A percentile compares a stretch with the other conserved stretches of the same genome.
These are phyloP conservation scores for Colletotrichum sp. DNA, from an alignment of 2,329 filamentous ascomycete genomes.

Conservation along the genomic window DNA sequence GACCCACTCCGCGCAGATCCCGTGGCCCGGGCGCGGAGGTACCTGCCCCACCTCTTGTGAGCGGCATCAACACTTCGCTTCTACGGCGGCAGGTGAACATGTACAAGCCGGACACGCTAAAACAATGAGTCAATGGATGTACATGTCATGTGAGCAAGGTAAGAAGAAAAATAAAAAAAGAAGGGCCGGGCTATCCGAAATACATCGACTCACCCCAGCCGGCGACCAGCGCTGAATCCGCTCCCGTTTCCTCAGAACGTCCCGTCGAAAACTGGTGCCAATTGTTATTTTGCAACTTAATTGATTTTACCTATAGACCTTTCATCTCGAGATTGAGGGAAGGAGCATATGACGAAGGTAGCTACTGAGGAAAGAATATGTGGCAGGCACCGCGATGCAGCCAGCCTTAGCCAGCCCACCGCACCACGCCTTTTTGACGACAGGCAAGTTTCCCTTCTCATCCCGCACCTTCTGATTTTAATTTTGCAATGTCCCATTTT, in stretches of 20 bases:
- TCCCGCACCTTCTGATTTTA: background rate
- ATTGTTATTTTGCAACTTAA: background rate
- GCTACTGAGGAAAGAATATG: background rate
- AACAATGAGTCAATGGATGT: fast-evolving
- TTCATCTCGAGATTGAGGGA: background rate
- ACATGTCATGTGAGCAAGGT: fast-evolving
- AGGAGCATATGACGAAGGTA: background rate
- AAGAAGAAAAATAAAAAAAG: background rate
- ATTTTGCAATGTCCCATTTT: background rate
- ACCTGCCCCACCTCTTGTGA: background rate
- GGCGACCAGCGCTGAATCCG: background rate
- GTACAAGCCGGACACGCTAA: background rate
- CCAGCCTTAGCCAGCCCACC: background rate
- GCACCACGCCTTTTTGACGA: background rate
- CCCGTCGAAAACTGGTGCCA: background rate
- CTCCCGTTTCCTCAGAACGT: background rate
- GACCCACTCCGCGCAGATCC: background rate
- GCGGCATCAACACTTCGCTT: background rate
- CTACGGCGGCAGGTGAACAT: background rate
- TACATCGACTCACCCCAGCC: background rate
- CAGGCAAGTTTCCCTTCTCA: background rate
- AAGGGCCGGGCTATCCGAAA: background rate
- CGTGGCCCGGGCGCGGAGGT: background rate
- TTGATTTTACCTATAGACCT: background rate
- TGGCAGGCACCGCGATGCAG: background rate